Percentiles rank a stretch among this genome's conserved stretches.
Conservation (phyloP, 164 flowering plant genomes). For the Annona cherimola region DNA sequence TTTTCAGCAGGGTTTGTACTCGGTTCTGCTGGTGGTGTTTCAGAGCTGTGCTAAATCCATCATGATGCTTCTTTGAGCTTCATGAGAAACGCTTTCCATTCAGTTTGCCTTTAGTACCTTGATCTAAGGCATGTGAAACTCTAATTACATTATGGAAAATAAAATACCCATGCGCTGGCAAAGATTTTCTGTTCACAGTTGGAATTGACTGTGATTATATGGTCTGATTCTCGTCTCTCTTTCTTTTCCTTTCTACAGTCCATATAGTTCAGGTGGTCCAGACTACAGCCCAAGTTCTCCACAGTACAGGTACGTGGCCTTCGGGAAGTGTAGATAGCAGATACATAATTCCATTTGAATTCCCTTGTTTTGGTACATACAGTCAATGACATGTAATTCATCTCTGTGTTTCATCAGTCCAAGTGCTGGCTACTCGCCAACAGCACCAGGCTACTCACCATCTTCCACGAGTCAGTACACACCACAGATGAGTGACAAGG, state of each 20-base stretch:
- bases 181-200: not conserved
- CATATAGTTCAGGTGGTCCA: constrained; percentile 66
- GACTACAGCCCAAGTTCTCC: constrained; percentile 95
- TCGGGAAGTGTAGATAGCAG: not conserved
- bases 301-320: constrained; percentile 58
- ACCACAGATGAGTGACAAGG: constrained; percentile 56
- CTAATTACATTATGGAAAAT: too few species aligned
- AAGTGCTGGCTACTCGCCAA: constrained; percentile 95
- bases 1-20: too few species aligned
- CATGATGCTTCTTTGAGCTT: too few species aligned
- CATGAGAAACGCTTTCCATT: too few species aligned
- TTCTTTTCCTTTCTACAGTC: constrained; percentile 40
- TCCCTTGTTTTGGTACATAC: not conserved
- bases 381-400: not conserved
- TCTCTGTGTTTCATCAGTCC: constrained; percentile 41
- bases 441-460: constrained; percentile 94
- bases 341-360: too few species aligned
- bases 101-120: too few species aligned
- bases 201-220: not conserved
- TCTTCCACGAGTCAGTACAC: constrained; percentile 90
- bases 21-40: too few species aligned
- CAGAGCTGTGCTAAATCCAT: too few species aligned
- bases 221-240: not conserved
- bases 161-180: not conserved
- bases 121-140: too few species aligned